Evolutionary conservation across 75 land plant genomes (phyloP), one percentile per base, ranked within the genome.

Genomic region (Ceratopteris richardii): DNA sequence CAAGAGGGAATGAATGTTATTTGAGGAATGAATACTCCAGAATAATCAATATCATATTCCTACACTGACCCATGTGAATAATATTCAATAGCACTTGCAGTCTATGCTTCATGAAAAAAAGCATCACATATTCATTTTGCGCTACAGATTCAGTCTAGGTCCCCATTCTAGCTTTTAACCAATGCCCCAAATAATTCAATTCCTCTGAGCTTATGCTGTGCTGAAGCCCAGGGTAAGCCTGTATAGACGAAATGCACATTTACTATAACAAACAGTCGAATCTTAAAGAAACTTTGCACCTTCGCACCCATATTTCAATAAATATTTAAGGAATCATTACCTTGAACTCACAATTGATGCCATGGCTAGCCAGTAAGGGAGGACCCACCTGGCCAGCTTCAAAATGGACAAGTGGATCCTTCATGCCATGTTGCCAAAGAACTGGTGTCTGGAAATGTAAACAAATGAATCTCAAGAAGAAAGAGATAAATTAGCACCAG

Each of bases 151-250:
- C n/a, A n/a, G n/a, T 17, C 4, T n/a, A 46, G 3, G 14, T 4
- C 17, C 21, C 48, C n/a, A 46, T 46, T 14, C 48, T 5, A 5
- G 55, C 40, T 46, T 66, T 66, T 58, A 66, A 54, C 69, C 69
- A 67, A 17, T 51, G 19, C 54, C 58, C 43, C 26, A 67, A 41
- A 20, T 31, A 44, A 19, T 62, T 27, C 17, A 67, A 61, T 51
- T 67, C 63, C 39, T 58, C 54, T 21, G 62, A 16, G 11, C 20
- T 53, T 14, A 67, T 67, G 62, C 52, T 39, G 52, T 67, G 69
- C 10, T 61, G 62, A 59, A 67, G 63, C 21, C 69, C 69, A 33
- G 69, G 69, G 26, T 57, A 51, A 33, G 69, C 69, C 69, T 67
- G 69, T 26, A 20, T 18, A 7, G 6, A 51, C 14, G 17, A 17